Percentiles rank a stretch among this genome's conserved stretches.
Conservation (phyloP, 257 asterid genomes). For the Solanum chilense region DNA sequence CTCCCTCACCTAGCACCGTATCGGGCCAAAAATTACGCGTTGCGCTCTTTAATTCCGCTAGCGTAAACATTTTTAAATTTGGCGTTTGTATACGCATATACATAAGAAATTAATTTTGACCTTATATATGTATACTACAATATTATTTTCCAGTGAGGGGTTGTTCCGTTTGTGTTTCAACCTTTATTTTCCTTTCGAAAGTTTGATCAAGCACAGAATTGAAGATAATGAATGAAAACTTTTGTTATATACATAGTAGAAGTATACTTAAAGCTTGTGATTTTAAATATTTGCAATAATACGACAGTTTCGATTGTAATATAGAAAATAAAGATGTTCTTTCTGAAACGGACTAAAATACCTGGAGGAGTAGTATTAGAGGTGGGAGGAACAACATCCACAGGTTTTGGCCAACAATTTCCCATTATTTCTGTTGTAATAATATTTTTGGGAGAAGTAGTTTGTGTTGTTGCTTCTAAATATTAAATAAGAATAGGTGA, state of each 20-base stretch:
- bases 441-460: not conserved
- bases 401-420: conserved; percentile 36
- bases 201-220: not conserved
- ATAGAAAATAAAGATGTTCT: not conserved
- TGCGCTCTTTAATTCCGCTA: conserved; percentile 12
- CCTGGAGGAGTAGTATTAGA: not conserved
- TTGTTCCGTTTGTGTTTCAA: not conserved
- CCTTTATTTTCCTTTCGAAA: no score
- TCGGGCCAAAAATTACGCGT: conserved; percentile 33
- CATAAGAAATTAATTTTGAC: not conserved
- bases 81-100: not conserved
- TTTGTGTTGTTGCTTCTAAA: not conserved
- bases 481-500: not conserved
- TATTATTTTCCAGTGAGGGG: not conserved
- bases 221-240: not conserved
- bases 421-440: conserved; percentile 12
- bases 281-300: not conserved
- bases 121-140: not conserved
- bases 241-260: not conserved
- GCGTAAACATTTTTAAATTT: conserved; percentile 17
- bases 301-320: not conserved
- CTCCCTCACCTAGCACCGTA: conserved; percentile 35
- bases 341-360: not conserved
- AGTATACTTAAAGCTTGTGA: not conserved
- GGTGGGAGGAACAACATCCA: conserved; percentile 5